These are phyloP conservation scores for Corymbia citriodora DNA, from an alignment of 441 rosid species.

Conservation along the genomic window DNA sequence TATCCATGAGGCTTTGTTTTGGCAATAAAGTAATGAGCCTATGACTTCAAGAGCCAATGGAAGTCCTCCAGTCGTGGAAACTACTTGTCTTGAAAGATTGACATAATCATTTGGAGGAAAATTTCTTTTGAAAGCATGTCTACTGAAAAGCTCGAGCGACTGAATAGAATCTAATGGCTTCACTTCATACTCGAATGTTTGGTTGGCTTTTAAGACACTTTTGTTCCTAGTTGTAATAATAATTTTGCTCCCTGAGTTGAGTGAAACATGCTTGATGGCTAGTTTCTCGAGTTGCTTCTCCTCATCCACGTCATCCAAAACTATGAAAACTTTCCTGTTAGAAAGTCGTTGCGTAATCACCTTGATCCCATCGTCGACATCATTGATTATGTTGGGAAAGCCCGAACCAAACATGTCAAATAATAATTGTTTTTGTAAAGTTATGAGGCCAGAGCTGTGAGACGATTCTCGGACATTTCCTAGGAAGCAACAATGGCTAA, in stretches of 20 bases:
- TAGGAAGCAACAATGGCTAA: neutral
- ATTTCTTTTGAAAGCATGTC: neutral
- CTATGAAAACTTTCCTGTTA: neutral
- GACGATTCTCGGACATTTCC: neutral
- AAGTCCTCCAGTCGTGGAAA: neutral
- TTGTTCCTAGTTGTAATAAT: neutral
- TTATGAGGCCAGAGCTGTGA: neutral
- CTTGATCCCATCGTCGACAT: neutral
- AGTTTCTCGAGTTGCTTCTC: neutral
- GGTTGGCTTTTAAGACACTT: neutral
- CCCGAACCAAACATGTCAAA: accelerated
- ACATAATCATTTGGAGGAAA: neutral
- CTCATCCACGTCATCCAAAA: neutral
- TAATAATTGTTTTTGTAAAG: neutral
- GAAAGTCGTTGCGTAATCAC: neutral
- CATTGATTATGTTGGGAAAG: neutral
- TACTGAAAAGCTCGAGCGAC: neutral
- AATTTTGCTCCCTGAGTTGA: neutral
- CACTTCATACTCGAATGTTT: neutral
- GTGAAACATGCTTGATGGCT: neutral
- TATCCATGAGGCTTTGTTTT: neutral
- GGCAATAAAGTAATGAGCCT: neutral
- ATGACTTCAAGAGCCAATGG: neutral
- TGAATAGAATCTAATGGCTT: neutral
- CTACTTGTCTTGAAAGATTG: neutral